Evolutionary conservation across 257 asterid genomes (phyloP), one percentile per base, ranked within the genome.

Genomic region (Echites panduratus): DNA sequence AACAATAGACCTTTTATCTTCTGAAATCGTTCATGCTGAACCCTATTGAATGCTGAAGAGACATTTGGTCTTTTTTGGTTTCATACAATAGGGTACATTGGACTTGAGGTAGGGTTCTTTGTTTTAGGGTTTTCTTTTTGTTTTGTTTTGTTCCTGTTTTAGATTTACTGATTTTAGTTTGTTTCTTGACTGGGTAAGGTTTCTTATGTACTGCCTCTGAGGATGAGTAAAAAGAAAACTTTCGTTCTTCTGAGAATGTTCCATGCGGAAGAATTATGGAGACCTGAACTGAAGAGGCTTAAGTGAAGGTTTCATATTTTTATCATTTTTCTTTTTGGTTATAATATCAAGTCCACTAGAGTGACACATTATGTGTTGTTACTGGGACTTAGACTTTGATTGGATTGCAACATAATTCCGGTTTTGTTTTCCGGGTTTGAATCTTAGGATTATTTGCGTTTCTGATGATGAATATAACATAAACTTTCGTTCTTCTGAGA

Each of bases 231-330:
- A 75, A 29, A 24, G 48, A 74, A 50, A 66, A 75, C 78, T 75
- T 75, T 75, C 78, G 78, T 75, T 75, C 78, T 75, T 75, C 78
- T 58, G 78, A 75, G 68, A 67, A 32, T 35, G 12, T 22, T 22
- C 59, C 24, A 75, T 75, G 78, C 69, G 74, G 78, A 56, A 75
- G 62, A 12, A 35, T 38, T 52, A 52, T 75, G 78, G 78, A 75
- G 78, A 75, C 78, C 78, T 75, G 78, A 75, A 66, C 78, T 75
- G 78, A 75, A 75, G 78, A 68, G 73, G 59, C 78, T 32, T 62
- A 62, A 62, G 67, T 62, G 7, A 62, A 62, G 67, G 67, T 62
- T 62, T 62, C 7, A 4, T 16, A 29, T 8, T 13, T 13, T 27
- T 32, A 6, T 12, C 27, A 9, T 14, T 6, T 13, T 59, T 4